Conservation (phyloP, 371 early-diverging fungal genomes). For the Polyrhizophydium stewartii region DNA sequence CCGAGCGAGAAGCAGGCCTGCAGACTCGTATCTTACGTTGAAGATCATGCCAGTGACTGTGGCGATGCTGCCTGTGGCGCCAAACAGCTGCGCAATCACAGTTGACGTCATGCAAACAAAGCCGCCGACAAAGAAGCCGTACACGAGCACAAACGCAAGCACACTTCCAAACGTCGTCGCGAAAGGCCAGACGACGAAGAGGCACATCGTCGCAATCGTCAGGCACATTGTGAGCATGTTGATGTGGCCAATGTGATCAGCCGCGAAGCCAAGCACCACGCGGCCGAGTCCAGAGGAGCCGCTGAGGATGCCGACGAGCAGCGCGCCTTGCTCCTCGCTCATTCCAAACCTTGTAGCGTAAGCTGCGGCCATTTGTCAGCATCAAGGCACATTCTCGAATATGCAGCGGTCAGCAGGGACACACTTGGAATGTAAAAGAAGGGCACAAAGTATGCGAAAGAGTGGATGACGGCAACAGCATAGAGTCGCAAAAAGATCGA, state of each 20-base stretch:
- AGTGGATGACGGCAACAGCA: conserved; percentile 28
- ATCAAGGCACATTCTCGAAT: background rate
- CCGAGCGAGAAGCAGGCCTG: background rate
- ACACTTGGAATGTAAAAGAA: conserved; percentile 49
- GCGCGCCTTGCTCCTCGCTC: conserved; percentile 35
- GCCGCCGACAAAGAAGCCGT: conserved; percentile 59
- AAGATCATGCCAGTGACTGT: conserved; percentile 53
- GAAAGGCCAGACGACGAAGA: conserved; percentile 61
- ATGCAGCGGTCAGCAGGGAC: background rate
- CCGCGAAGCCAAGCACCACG: conserved; percentile 54
- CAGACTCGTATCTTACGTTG: conserved; percentile 6
- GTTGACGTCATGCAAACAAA: conserved; percentile 52
- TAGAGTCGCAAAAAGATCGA: conserved; percentile 5
- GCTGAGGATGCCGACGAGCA: conserved; percentile 50
- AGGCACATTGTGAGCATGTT: conserved; percentile 48
- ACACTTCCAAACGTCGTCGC: conserved; percentile 33
- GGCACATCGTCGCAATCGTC: conserved; percentile 40
- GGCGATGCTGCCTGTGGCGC: conserved; percentile 43
- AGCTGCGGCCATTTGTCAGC: conserved; percentile 1
- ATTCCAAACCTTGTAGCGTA: conserved; percentile 39
- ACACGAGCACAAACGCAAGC: conserved; percentile 48
- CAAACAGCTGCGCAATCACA: conserved; percentile 50
- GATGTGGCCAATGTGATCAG: conserved; percentile 58
- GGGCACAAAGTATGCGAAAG: conserved; percentile 58
- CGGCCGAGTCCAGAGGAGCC: conserved; percentile 63